A percentile compares a stretch with the other conserved stretches of the same genome.
Evolutionary conservation across 192 early-diverging fungal genomes (phyloP).

Genomic region (Diversispora eburnea): DNA sequence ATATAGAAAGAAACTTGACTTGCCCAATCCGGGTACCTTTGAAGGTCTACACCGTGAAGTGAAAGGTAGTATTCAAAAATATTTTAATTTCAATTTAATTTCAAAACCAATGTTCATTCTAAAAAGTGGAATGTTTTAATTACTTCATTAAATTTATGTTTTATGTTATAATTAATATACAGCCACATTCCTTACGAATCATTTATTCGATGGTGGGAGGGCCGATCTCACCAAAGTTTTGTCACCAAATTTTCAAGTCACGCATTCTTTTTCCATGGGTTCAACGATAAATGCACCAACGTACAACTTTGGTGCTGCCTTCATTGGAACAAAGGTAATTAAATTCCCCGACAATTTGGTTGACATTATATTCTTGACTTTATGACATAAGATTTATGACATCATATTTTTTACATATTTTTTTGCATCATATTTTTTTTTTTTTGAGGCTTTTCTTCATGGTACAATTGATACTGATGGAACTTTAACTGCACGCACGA

Average conservation of each 20-base stretch:
- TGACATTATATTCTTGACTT: no score
- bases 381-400: no score
- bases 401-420: background rate
- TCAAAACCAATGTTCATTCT: no score
- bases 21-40: slow-evolving; percentile 79
- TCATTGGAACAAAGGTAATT: slow-evolving; percentile 68
- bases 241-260: slow-evolving; percentile 91
- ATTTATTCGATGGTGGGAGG: slow-evolving; percentile 91
- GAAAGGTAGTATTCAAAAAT: slow-evolving; percentile 54
- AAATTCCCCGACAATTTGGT: background rate
- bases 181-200: slow-evolving; percentile 81
- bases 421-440: slow-evolving; percentile 6
- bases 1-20: slow-evolving; percentile 46
- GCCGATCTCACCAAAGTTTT: slow-evolving; percentile 91
- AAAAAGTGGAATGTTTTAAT: no score
- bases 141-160: background rate
- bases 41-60: slow-evolving; percentile 79
- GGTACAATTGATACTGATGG: slow-evolving; percentile 94
- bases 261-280: slow-evolving; percentile 89
- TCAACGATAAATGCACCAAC: slow-evolving; percentile 71
- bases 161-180: slow-evolving; percentile 5
- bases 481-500: slow-evolving; percentile 75
- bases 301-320: slow-evolving; percentile 92
- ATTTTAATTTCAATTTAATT: background rate
- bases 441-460: slow-evolving; percentile 73